phyloP scores from a whole-genome alignment of 176 grass and related monocot genomes.

The Bonia amplexicaulis region DNA sequence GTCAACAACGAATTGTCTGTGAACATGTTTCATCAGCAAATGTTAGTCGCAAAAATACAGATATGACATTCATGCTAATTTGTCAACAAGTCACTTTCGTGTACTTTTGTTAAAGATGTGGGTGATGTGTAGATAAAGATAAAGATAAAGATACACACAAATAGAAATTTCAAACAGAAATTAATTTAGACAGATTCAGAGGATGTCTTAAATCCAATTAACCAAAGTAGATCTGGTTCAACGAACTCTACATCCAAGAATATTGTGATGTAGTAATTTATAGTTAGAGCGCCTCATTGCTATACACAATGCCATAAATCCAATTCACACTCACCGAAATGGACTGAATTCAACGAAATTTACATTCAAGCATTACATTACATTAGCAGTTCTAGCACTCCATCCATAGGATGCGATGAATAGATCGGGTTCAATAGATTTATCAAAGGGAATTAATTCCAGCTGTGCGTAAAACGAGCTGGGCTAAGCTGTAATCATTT shows the following conservation, averaged over 20 bases:
- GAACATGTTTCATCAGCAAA: not conserved
- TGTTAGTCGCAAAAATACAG: not conserved
- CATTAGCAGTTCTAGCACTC: not conserved
- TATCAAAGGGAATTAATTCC: slow-evolving; percentile 1
- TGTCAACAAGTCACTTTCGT: not conserved
- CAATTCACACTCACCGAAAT: not conserved
- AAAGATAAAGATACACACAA: not conserved
- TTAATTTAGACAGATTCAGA: not conserved
- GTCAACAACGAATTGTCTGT: not conserved
- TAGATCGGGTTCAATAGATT: not conserved
- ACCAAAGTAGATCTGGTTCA: not conserved
- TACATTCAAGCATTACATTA: not conserved
- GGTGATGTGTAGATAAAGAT: not conserved
- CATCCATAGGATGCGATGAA: not conserved
- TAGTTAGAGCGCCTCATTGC: not conserved
- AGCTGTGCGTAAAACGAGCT: not conserved
- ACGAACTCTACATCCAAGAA: not conserved
- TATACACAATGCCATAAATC: not conserved
- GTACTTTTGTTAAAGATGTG: not conserved
- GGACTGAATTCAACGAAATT: not conserved
- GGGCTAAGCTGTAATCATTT: not conserved
- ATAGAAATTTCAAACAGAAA: not conserved
- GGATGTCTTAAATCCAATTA: not conserved
- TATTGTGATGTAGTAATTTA: not conserved
- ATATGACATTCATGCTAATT: not conserved